Conservation (phyloP, 2,329 filamentous ascomycete species). For the Aureobasidium sp. region DNA sequence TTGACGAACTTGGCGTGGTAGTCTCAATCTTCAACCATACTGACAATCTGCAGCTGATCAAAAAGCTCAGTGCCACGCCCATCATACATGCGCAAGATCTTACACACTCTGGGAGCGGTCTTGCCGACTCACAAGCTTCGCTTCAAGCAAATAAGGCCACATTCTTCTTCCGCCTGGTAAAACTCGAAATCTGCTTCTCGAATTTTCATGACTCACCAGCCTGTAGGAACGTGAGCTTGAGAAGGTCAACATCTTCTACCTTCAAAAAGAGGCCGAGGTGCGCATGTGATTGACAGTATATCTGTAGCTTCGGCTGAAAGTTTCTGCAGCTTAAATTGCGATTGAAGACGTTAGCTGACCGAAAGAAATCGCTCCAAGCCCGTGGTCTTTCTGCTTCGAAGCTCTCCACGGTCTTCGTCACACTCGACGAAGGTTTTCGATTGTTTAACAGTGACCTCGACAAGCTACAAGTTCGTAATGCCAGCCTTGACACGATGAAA, state of each 20-base stretch:
- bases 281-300: slow-evolving; percentile 23
- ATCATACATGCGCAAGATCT: slow-evolving; percentile 62
- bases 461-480: slow-evolving; percentile 62
- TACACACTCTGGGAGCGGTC: slow-evolving; percentile 34
- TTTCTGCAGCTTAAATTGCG: slow-evolving; percentile 76
- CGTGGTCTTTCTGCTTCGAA: slow-evolving; percentile 66
- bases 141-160: slow-evolving; percentile 96
- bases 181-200: background rate
- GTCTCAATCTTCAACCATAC: slow-evolving; percentile 17
- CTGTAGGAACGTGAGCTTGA: slow-evolving; percentile 88
- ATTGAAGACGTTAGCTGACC: slow-evolving; percentile 84
- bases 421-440: slow-evolving; percentile 91
- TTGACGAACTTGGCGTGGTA: background rate
- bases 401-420: slow-evolving; percentile 86
- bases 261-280: slow-evolving; percentile 97
- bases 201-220: background rate
- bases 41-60: slow-evolving; percentile 69
- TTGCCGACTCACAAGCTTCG: slow-evolving; percentile 72
- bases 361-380: slow-evolving; percentile 85
- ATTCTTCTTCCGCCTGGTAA: slow-evolving; percentile 93
- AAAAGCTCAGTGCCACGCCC: slow-evolving; percentile 90
- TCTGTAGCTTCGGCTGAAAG: slow-evolving; percentile 19
- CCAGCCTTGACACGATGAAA: background rate
- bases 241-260: slow-evolving; percentile 95
- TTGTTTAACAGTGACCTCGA: slow-evolving; percentile 95